Percentiles rank a stretch among this genome's conserved stretches.
phyloP scores from a whole-genome alignment of 2,329 filamentous ascomycete species.

The Seiridium cupressi region DNA sequence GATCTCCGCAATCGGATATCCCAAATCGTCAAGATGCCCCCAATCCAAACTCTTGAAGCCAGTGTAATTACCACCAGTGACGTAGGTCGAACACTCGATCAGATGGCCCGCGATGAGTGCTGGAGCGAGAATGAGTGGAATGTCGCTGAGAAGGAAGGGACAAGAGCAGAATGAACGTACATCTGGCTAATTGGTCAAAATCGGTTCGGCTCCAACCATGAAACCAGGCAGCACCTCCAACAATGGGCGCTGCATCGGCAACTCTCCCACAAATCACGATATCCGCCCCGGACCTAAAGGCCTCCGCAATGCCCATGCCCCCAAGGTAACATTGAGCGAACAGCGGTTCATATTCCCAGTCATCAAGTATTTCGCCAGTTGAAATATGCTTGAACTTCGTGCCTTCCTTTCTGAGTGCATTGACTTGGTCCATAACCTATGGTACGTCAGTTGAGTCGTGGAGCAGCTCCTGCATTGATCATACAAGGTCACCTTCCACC shows the following conservation, averaged over 20 bases:
- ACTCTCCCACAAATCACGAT: slow-evolving; percentile 37
- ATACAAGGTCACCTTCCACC: slow-evolving; percentile 25
- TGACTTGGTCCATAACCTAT: slow-evolving; percentile 15
- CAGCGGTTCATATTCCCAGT: slow-evolving; percentile 15
- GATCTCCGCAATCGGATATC: slow-evolving; percentile 10
- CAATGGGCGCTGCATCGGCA: slow-evolving; percentile 39
- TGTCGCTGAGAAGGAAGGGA: no score
- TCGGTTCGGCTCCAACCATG: slow-evolving; percentile 32
- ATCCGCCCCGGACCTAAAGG: slow-evolving; percentile 30
- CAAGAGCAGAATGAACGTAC: neutral
- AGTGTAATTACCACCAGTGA: slow-evolving; percentile 42
- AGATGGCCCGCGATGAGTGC: slow-evolving; percentile 46
- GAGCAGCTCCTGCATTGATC: neutral
- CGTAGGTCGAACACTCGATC: slow-evolving; percentile 52
- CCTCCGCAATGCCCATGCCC: slow-evolving; percentile 34
- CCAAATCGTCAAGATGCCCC: slow-evolving; percentile 23
- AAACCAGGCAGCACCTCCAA: slow-evolving; percentile 43
- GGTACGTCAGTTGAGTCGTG: neutral
- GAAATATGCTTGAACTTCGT: slow-evolving; percentile 21
- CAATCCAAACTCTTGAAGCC: slow-evolving; percentile 32
- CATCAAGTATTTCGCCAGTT: slow-evolving; percentile 12
- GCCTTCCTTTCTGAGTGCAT: slow-evolving; percentile 18
- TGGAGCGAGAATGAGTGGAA: neutral
- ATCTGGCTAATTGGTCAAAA: slow-evolving; percentile 7
- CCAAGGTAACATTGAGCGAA: slow-evolving; percentile 39